Base-by-base conservation (phyloP, 75 land plant species). In the Isoetes taiwanensis region DNA sequence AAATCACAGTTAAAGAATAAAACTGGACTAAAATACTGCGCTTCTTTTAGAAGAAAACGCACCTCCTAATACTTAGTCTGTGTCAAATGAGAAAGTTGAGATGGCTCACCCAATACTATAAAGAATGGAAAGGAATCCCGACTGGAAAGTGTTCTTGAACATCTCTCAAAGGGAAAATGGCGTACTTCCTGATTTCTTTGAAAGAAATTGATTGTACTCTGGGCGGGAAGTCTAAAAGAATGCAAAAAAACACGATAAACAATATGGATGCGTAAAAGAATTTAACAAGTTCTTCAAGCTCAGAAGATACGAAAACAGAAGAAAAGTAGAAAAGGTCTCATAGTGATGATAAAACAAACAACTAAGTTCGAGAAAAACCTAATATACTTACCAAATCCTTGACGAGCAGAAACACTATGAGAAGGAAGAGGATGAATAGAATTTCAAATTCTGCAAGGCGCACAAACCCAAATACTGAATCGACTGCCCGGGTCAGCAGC, bases 141-240 rank as follows among this genome's bases (percentile, higher is more conserved):
- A 93, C 43, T 93, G 98, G 60, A 93, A 93, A 4, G 98, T 90
- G 59, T 93, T 93, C 72, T 79, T 87, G 58, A 93, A 93, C 98
- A 93, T 93, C 3, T 58, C 35, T 20, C 43, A 56, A 16, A 64
- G 34, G 43, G 40, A 39, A 57, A 5, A 19, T 39, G 35, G 41
- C 66, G 32, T 62, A 41, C 42, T 57, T 8, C 34, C 30, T 62
- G 28, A 34, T 34, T 16, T 53, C 54, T 61, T 52, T 27, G 33
- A 52, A 43, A 70, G 61, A 21, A 70, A 57, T 48, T 70, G 73
- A 39, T 64, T 70, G 26, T 57, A 70, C 46, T 70, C 72, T 30
- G 72, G 72, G 17, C 72, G 58, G 2, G 72, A 67, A 32, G 72
- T 69, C 72, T 69, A 35, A 57, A 58, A 17, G 32, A 6, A 60